Conservation (phyloP, 306 rosid genomes). For the Fragaria vesca region DNA sequence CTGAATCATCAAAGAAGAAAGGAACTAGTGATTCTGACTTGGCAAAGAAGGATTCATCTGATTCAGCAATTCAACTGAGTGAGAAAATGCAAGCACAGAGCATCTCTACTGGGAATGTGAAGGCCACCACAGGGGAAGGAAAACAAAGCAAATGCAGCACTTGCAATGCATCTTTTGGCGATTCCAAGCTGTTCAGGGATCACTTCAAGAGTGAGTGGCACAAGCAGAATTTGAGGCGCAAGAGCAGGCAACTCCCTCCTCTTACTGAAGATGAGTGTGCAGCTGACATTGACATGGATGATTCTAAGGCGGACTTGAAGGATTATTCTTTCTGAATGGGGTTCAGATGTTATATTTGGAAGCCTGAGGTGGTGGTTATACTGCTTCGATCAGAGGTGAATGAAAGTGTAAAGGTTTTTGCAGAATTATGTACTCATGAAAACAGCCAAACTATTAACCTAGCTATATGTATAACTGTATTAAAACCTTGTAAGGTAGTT, state of each 20-base stretch:
- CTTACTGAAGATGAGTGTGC: constrained; percentile 75
- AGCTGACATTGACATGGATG: constrained; percentile 59
- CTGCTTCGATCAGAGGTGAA: neutral
- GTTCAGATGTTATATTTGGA: neutral
- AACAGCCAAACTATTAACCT: neutral
- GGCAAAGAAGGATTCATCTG: constrained; percentile 35
- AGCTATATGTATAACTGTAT: neutral
- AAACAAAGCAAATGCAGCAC: constrained; percentile 75
- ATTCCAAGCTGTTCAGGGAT: constrained; percentile 67
- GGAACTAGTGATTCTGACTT: neutral
- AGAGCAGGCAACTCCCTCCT: constrained; percentile 74
- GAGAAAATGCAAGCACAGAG: constrained; percentile 65
- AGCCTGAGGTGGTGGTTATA: neutral
- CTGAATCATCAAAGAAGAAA: constrained; percentile 10
- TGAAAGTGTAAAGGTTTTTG: neutral
- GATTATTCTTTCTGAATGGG: constrained; percentile 70
- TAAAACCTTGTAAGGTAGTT: neutral
- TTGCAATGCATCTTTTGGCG: constrained; percentile 55
- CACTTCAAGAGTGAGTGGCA: constrained; percentile 97
- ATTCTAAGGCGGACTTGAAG: constrained; percentile 68
- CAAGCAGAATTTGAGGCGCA: constrained; percentile 83
- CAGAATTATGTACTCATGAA: neutral
- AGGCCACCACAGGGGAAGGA: constrained; percentile 43
- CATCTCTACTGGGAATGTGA: constrained; percentile 39
- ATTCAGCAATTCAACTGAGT: constrained; percentile 47